Conservation (phyloP, 208 protist species). For the Perkinsela sp. region DNA sequence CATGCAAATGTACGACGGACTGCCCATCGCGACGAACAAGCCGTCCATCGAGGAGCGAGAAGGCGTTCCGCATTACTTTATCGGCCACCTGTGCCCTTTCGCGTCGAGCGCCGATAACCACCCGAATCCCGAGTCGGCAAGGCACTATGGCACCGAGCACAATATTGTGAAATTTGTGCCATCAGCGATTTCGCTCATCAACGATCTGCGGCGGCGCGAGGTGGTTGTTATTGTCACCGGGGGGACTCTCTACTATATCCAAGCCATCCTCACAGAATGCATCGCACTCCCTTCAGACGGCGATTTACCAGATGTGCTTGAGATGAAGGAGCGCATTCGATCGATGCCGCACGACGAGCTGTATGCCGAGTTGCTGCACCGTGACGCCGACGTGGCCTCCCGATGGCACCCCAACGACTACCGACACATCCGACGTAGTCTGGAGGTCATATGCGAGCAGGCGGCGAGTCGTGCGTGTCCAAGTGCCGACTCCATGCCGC, state of each 20-base stretch:
- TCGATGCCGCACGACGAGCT: constrained; percentile 1
- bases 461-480: neutral
- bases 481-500: constrained; percentile 1
- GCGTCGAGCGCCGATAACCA: neutral
- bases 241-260: constrained; percentile 5
- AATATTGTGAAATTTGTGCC: constrained; percentile 2
- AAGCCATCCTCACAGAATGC: constrained; percentile 7
- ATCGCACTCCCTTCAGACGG: neutral
- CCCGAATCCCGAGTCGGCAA: neutral
- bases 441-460: constrained; percentile 7
- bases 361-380: constrained; percentile 2
- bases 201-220: constrained; percentile 1
- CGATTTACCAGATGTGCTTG: neutral
- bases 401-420: constrained; percentile 8
- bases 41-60: constrained; percentile 6
- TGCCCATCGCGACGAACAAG: constrained; percentile 12
- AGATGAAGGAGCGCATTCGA: neutral
- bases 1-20: constrained; percentile 14
- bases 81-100: constrained; percentile 5
- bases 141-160: neutral
- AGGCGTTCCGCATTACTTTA: constrained; percentile 9
- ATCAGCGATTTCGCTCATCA: constrained; percentile 3
- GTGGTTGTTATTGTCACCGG: constrained; percentile 7
- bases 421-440: constrained; percentile 8
- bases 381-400: constrained; percentile 6